Conservation (phyloP, 331 rosid genomes). For the Phaseolus coccineus region DNA sequence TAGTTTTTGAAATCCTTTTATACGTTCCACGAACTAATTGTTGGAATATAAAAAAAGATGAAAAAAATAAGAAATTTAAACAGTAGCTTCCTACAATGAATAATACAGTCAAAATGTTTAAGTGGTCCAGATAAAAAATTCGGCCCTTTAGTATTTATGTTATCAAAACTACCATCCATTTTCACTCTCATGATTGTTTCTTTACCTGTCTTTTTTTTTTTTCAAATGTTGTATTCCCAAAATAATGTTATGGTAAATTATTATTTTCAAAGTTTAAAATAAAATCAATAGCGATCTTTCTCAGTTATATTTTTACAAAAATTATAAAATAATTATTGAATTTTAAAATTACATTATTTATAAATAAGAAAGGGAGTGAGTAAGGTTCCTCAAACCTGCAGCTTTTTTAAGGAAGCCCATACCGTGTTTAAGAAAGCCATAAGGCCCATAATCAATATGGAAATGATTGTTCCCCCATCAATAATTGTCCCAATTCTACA, state of each 20-base stretch:
- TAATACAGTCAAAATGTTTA: background rate
- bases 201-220: too few species aligned
- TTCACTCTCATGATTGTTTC: background rate
- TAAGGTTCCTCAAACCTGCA: background rate
- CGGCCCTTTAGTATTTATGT: background rate
- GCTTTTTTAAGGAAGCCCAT: background rate
- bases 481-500: background rate
- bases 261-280: background rate
- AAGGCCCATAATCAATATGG: conserved; percentile 2
- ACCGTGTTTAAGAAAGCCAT: background rate
- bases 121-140: background rate
- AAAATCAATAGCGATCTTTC: background rate
- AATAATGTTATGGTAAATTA: background rate
- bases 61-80: background rate
- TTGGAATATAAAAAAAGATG: background rate
- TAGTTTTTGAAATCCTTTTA: background rate
- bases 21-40: background rate
- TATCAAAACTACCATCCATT: background rate
- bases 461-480: background rate
- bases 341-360: background rate
- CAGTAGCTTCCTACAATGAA: background rate
- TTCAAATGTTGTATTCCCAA: background rate
- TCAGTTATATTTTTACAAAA: background rate
- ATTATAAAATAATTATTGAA: background rate
- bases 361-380: background rate